Conservation (phyloP, 441 rosid species). For the Pelargonium cotyledonis region DNA sequence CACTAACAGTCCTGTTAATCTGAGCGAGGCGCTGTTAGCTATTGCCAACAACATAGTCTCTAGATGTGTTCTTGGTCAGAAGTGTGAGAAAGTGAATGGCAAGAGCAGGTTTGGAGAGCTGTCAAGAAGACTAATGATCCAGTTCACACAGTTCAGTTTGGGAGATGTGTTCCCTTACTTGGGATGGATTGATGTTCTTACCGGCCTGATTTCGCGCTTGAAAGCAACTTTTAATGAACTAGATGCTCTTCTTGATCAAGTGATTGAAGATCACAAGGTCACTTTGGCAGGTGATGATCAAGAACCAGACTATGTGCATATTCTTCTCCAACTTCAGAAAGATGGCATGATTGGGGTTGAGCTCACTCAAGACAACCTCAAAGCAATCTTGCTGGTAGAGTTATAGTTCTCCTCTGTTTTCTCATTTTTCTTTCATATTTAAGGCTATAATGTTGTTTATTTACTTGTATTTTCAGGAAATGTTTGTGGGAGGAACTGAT, state of each 20-base stretch:
- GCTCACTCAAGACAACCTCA: constrained; percentile 17
- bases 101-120: constrained; percentile 19
- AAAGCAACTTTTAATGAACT: constrained; percentile 13
- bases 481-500: constrained; percentile 30
- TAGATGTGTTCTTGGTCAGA: not conserved
- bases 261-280: constrained; percentile 23
- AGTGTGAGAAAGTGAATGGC: not conserved
- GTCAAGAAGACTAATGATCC: constrained; percentile 19
- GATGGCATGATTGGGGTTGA: constrained; percentile 16
- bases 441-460: too few relatives aligned
- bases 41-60: not conserved
- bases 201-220: constrained; percentile 18
- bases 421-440: too few relatives aligned
- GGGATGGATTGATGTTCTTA: constrained; percentile 28
- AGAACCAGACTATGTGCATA: too few relatives aligned
- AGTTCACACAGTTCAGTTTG: constrained; percentile 21
- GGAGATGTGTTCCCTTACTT: constrained; percentile 26
- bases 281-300: not conserved
- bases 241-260: constrained; percentile 21
- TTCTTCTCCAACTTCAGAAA: constrained; percentile 19
- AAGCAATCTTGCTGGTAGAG: too few relatives aligned
- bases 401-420: too few relatives aligned
- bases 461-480: constrained; percentile 35
- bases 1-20: not conserved
- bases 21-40: not conserved